phyloP scores from a whole-genome alignment of 768 basidiomycete genomes.

The Mrakia hoshinonis region DNA sequence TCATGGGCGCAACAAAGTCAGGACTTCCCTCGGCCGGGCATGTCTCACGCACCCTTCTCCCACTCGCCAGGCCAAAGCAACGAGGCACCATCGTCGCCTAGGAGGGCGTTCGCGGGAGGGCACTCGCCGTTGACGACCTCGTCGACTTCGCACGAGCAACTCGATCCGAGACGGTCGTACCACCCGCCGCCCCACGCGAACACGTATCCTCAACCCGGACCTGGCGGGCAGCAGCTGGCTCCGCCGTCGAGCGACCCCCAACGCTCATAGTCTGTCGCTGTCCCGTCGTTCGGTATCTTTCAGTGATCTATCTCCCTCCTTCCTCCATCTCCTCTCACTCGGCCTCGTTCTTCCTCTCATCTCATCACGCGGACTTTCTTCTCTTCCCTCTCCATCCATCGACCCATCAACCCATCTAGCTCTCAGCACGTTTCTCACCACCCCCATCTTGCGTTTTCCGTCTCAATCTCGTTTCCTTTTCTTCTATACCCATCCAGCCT shows the following conservation, averaged over 20 bases:
- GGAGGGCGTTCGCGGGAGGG: background rate
- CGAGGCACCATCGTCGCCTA: background rate
- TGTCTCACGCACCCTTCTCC: slow-evolving; percentile 1
- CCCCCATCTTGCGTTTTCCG: background rate
- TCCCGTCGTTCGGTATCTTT: background rate
- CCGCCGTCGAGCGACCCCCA: background rate
- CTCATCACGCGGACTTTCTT: background rate
- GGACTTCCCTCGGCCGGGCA: background rate
- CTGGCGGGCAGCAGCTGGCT: background rate
- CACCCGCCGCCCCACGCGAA: slow-evolving; percentile 1
- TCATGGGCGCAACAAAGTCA: slow-evolving; percentile 20
- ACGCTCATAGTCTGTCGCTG: background rate
- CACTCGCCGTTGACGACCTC: slow-evolving; percentile 1
- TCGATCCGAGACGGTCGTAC: slow-evolving; percentile 17
- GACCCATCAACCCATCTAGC: too few relatives aligned
- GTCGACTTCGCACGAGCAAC: background rate
- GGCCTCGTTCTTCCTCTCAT: background rate
- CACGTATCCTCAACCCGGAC: background rate
- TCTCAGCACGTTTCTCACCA: too few relatives aligned
- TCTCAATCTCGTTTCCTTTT: background rate
- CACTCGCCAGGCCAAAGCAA: background rate
- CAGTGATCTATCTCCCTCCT: too few relatives aligned
- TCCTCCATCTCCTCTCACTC: background rate
- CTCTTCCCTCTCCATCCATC: too few relatives aligned
- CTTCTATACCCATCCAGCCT: background rate